Evolutionary conservation across 2,329 filamentous ascomycete genomes (phyloP).

Genomic region (Torrubiella hemipterigena): DNA sequence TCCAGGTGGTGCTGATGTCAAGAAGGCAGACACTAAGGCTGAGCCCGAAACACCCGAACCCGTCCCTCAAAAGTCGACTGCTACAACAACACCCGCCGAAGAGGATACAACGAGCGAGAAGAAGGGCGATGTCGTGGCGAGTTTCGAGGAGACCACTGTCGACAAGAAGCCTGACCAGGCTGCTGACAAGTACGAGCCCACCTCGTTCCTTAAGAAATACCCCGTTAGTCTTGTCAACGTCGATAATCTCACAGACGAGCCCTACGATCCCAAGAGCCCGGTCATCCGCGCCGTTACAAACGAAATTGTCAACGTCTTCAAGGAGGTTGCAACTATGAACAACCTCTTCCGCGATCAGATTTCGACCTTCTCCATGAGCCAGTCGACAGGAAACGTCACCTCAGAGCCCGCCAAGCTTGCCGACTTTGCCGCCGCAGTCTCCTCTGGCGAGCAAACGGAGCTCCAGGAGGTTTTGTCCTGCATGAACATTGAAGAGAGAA

Average conservation of each 20-base stretch:
- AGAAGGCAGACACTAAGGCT: conserved; percentile 38
- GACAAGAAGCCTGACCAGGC: conserved; percentile 42
- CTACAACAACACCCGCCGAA: conserved; percentile 28
- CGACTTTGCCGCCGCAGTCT: conserved; percentile 93
- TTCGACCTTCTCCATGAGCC: conserved; percentile 90
- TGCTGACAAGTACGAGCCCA: conserved; percentile 63
- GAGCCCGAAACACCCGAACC: conserved; percentile 42
- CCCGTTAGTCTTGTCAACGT: conserved; percentile 91
- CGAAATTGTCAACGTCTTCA: conserved; percentile 98
- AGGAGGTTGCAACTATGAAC: conserved; percentile 89
- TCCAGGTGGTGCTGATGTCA: conserved; percentile 41
- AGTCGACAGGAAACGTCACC: conserved; percentile 87
- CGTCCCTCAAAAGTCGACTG: conserved; percentile 40
- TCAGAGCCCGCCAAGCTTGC: conserved; percentile 91
- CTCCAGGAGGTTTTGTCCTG: conserved; percentile 83
- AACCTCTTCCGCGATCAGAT: conserved; percentile 95
- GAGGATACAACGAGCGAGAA: conserved; percentile 44
- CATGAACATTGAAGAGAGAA: conserved; percentile 80
- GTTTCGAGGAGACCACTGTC: conserved; percentile 76
- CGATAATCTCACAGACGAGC: conserved; percentile 81
- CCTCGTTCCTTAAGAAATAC: conserved; percentile 82
- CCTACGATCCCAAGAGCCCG: conserved; percentile 79
- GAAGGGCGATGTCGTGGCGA: conserved; percentile 90
- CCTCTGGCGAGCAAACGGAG: conserved; percentile 84
- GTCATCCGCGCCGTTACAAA: conserved; percentile 87